Conservation (phyloP, 202 grass and related monocot genomes). For the Carex arenaria region DNA sequence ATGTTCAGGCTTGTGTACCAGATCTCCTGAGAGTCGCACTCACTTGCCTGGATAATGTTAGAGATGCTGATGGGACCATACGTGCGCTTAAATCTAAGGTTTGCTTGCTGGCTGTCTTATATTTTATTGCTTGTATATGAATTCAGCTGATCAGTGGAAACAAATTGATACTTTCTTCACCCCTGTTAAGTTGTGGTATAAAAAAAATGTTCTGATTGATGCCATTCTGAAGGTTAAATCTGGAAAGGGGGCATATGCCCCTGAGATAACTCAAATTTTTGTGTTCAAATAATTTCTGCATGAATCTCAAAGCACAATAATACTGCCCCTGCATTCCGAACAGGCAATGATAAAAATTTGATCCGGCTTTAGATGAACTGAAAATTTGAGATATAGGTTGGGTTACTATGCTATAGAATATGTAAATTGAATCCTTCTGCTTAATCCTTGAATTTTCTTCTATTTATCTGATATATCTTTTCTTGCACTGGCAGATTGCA, state of each 20-base stretch:
- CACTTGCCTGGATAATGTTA: slow-evolving; percentile 78
- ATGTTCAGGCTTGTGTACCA: slow-evolving; percentile 83
- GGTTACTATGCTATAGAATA: background rate
- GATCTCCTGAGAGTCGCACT: slow-evolving; percentile 78
- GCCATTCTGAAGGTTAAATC: background rate
- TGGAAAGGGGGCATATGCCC: too few relatives aligned
- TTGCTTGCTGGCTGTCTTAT: slow-evolving; percentile 23
- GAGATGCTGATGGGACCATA: slow-evolving; percentile 73
- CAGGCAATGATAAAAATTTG: too few relatives aligned
- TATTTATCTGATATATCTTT: slow-evolving; percentile 28
- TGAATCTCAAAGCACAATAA: too few relatives aligned
- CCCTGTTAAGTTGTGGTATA: background rate
- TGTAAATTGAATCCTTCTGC: background rate
- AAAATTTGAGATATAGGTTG: background rate
- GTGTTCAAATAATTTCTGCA: too few relatives aligned
- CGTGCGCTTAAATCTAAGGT: slow-evolving; percentile 90
- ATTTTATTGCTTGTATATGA: background rate
- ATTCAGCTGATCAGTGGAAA: background rate
- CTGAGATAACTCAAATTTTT: too few relatives aligned
- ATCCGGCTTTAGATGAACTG: too few relatives aligned
- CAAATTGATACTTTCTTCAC: background rate
- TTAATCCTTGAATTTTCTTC: background rate
- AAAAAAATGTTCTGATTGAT: background rate
- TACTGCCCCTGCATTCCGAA: too few relatives aligned
- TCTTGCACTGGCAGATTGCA: slow-evolving; percentile 53